A percentile compares a stretch with the other conserved stretches of the same genome.
phyloP scores from a whole-genome alignment of 768 basidiomycete species.

The Psilocybe sp. region DNA sequence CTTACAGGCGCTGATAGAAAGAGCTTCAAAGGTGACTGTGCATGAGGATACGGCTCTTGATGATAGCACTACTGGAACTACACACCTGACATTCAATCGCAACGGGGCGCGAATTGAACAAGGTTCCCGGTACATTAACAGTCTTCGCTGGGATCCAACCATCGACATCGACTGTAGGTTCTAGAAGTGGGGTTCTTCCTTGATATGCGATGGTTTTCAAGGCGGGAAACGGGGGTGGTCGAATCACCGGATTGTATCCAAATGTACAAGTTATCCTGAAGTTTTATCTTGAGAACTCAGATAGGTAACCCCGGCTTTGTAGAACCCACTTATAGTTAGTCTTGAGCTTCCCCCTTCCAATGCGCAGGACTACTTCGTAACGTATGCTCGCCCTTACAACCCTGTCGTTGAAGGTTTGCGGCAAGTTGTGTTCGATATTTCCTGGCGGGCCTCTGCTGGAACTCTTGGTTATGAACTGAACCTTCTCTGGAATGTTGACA shows the following conservation, averaged over 20 bases:
- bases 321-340: slow-evolving; percentile 31
- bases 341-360: slow-evolving; percentile 21
- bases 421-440: slow-evolving; percentile 26
- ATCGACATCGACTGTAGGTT: slow-evolving; percentile 36
- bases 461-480: slow-evolving; percentile 13
- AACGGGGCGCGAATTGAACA: slow-evolving; percentile 24
- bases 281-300: no score
- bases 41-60: not conserved
- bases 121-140: slow-evolving; percentile 25
- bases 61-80: slow-evolving; percentile 7
- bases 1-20: slow-evolving; percentile 38
- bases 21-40: slow-evolving; percentile 21
- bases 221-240: slow-evolving; percentile 27
- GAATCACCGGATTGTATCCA: slow-evolving; percentile 28
- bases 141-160: slow-evolving; percentile 34
- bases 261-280: slow-evolving; percentile 29
- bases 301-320: not conserved
- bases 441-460: slow-evolving; percentile 13
- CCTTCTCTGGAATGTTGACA: slow-evolving; percentile 35
- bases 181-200: slow-evolving; percentile 30
- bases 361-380: slow-evolving; percentile 28
- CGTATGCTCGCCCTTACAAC: slow-evolving; percentile 36
- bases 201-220: slow-evolving; percentile 35
- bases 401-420: slow-evolving; percentile 38
- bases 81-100: slow-evolving; percentile 31